phyloP scores from a whole-genome alignment of 768 basidiomycete genomes.

The Strobilomyces dryophilus region DNA sequence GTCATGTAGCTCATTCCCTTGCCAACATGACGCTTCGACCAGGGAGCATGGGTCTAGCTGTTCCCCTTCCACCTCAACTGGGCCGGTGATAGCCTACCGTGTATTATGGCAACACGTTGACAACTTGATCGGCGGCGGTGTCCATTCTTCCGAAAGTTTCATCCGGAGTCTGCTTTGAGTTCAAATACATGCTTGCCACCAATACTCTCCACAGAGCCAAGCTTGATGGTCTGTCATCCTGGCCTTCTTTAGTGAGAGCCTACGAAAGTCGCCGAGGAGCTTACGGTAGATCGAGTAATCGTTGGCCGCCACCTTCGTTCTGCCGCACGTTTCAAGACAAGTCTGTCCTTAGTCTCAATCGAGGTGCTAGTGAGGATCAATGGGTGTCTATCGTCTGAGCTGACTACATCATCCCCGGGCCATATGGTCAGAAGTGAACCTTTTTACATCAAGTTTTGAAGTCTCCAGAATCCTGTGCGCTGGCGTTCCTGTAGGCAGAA shows the following conservation, averaged over 20 bases:
- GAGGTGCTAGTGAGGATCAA: constrained; percentile 3
- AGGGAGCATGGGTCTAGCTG: neutral
- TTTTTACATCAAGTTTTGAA: neutral
- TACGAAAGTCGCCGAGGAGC: neutral
- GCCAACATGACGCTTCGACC: neutral
- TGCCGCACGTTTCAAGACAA: constrained; percentile 6
- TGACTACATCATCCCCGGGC: neutral
- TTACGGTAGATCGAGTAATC: neutral
- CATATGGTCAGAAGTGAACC: neutral
- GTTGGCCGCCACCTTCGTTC: neutral
- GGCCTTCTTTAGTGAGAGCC: neutral
- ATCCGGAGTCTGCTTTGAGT: neutral
- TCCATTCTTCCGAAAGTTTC: neutral
- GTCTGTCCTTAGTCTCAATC: constrained; percentile 4
- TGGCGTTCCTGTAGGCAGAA: neutral
- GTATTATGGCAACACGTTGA: neutral
- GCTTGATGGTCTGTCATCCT: neutral
- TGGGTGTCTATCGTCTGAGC: neutral
- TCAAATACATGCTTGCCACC: neutral
- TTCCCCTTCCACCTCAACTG: neutral
- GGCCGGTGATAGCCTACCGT: neutral
- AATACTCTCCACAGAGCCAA: neutral
- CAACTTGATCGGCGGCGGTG: neutral
- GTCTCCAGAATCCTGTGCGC: neutral
- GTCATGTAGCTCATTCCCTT: neutral